Evolutionary conservation across 441 rosid species (phyloP), one percentile per base, ranked within the genome.

Genomic region (Raphanus hybrid): DNA sequence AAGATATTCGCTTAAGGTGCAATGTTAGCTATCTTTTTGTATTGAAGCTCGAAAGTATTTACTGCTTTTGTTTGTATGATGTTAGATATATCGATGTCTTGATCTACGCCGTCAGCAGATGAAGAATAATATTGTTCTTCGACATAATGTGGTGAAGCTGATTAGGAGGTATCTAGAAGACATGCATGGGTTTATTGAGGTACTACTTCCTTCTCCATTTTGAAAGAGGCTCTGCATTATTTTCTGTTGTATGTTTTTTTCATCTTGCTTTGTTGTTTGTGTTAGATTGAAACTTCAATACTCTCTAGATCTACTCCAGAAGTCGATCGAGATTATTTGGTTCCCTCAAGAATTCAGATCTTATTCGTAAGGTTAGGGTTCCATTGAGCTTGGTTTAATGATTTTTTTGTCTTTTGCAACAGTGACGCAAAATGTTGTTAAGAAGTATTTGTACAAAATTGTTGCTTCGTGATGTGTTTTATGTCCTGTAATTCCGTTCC

Each of bases 241-340:
- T n/a, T n/a, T n/a, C n/a, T n/a, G n/a, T n/a, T n/a, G n/a, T n/a
- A 6, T 8, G 8, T 45, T 3, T 68, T 65, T 16, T 29, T 29
- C 3, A 29, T 2, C 32, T 29, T 16, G 18, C 0, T 16, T 16
- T 16, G 18, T 16, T 16, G 18, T 29, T 29, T 29, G 3, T 29
- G 32, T 81, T 84, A 96, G 99, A 96, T 96, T 85, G 99, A 93
- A 88, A 93, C 99, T 79, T 98, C 99, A 72, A 82, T 93, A 76
- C 97, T 96, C 64, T 89, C 97, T 54, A 91, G 95, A 85, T 96
- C 98, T 52, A 96, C 99, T 75, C 99, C 99, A 55, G 97, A 93
- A 88, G 99, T 97, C 70, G 99, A 98, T 27, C 87, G 97, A 54
- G 98, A 96, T 86, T 96, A 90, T 84, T 82, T 96, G 82, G 99